Conservation (phyloP, 192 early-diverging fungal species). For the Backusella liffmaniae region DNA sequence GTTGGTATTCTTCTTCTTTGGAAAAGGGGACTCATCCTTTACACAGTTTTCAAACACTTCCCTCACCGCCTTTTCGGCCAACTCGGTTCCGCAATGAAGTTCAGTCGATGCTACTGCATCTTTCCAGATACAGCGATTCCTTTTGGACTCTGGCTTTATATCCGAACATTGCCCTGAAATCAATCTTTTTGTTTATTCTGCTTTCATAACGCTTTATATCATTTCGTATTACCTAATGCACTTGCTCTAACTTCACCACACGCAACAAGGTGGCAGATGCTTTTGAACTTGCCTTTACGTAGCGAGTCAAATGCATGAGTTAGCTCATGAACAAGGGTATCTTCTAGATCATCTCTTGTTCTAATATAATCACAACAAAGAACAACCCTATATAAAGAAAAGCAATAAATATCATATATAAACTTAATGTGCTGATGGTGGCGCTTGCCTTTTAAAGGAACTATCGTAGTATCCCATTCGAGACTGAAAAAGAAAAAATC, state of each 20-base stretch:
- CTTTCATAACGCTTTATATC: background rate
- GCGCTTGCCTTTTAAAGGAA: constrained; percentile 30
- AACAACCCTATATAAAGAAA: constrained; percentile 22
- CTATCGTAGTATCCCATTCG: constrained; percentile 37
- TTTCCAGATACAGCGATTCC: constrained; percentile 24
- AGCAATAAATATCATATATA: background rate
- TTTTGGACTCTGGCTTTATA: constrained; percentile 15
- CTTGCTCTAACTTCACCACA: constrained; percentile 39
- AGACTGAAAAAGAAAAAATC: constrained; percentile 8
- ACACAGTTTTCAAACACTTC: constrained; percentile 36
- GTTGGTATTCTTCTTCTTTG: background rate
- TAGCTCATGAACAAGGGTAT: constrained; percentile 38
- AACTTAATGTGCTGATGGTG: background rate
- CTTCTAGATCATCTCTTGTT: constrained; percentile 25
- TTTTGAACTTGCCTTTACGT: constrained; percentile 30
- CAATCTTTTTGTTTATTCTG: background rate
- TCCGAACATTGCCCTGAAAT: constrained; percentile 32
- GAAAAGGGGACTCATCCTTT: constrained; percentile 32
- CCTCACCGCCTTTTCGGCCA: constrained; percentile 19
- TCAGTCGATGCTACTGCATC: constrained; percentile 35
- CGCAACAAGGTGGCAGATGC: constrained; percentile 30
- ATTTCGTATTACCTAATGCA: constrained; percentile 19
- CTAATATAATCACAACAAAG: constrained; percentile 37
- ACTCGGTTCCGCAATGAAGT: constrained; percentile 21
- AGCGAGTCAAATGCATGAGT: constrained; percentile 38